Percentiles rank a stretch among this genome's conserved stretches.
Conservation (phyloP, 257 asterid species). For the Solanum sejunctum region DNA sequence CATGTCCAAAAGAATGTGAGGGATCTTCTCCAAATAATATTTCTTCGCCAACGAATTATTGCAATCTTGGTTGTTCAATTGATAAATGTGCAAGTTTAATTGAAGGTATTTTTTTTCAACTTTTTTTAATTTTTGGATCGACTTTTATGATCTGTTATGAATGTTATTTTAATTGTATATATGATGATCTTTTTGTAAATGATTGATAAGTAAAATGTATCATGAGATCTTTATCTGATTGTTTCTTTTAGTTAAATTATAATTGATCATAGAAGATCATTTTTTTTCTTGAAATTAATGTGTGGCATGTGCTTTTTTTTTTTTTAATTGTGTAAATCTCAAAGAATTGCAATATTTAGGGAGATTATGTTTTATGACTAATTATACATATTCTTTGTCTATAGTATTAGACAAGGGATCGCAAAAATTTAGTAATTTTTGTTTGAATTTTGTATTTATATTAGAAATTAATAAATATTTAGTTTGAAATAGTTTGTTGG, state of each 20-base stretch:
- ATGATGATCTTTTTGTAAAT: too few relatives aligned
- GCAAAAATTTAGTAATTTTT: not conserved
- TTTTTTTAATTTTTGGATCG: too few relatives aligned
- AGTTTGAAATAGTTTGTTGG: not conserved
- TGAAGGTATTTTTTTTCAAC: not conserved
- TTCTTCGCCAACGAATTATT: not conserved
- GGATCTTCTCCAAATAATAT: not conserved
- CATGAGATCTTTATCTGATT: not conserved
- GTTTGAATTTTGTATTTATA: not conserved
- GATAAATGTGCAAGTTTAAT: not conserved
- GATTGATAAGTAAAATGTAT: not conserved
- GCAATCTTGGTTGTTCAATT: not conserved
- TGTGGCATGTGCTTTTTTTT: not conserved
- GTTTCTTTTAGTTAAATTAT: not conserved
- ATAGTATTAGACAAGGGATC: not conserved
- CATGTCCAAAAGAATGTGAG: not conserved
- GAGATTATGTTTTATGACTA: not conserved
- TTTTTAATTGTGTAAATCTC: not conserved
- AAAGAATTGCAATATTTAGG: not conserved
- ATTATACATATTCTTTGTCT: not conserved
- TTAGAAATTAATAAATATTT: not conserved
- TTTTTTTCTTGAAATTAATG: not conserved
- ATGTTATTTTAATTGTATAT: too few relatives aligned
- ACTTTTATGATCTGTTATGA: not conserved
- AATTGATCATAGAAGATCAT: not conserved